phyloP scores from a whole-genome alignment of 768 basidiomycete genomes.

The Agrocybe praecox region DNA sequence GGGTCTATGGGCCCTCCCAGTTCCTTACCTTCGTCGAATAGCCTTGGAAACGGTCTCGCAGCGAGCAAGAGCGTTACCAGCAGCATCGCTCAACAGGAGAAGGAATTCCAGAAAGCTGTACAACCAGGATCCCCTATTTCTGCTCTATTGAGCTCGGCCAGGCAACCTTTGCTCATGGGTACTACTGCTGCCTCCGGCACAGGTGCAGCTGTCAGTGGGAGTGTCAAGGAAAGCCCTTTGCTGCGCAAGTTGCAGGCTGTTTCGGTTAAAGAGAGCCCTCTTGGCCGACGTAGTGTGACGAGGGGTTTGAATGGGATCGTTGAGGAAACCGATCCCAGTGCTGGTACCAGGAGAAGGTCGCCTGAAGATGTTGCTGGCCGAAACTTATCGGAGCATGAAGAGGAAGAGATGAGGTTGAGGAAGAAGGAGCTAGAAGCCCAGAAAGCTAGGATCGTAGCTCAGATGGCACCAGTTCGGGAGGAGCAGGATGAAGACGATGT shows the following conservation, averaged over 20 bases:
- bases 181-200: conserved; percentile 23
- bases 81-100: conserved; percentile 84
- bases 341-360: conserved; percentile 3
- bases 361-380: conserved; percentile 29
- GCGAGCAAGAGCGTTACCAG: conserved; percentile 50
- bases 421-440: conserved; percentile 86
- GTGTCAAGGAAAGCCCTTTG: conserved; percentile 27
- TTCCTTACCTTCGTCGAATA: not conserved
- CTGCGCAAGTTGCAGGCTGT: conserved; percentile 23
- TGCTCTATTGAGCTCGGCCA: conserved; percentile 84
- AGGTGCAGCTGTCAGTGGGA: conserved; percentile 10
- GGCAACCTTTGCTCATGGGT: conserved; percentile 82
- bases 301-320: conserved; percentile 47
- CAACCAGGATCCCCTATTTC: conserved; percentile 95
- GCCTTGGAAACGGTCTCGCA: not conserved
- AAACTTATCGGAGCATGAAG: conserved; percentile 31
- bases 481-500: conserved; percentile 39
- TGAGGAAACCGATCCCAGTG: conserved; percentile 21
- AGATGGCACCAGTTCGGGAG: conserved; percentile 77
- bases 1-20: not conserved
- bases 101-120: conserved; percentile 95
- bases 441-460: conserved; percentile 91
- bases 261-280: conserved; percentile 47
- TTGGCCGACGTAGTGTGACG: conserved; percentile 43
- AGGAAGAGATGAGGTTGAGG: conserved; percentile 38